These are phyloP conservation scores for Wallemia mellicola DNA, from an alignment of 1,284 basidiomycete species.

Conservation along the genomic window DNA sequence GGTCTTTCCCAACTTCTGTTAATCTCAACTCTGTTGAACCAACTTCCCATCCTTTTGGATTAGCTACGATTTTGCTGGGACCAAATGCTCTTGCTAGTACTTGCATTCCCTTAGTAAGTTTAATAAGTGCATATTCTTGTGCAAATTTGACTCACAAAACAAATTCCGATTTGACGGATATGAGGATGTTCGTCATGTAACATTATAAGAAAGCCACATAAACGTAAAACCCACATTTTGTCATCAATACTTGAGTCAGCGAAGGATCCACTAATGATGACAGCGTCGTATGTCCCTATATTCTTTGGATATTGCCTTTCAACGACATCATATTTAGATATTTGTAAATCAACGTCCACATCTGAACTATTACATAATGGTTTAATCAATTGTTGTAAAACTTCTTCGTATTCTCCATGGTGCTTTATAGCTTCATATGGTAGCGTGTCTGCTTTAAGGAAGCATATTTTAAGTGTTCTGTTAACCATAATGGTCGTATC, in stretches of 20 bases:
- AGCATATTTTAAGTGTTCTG: background rate
- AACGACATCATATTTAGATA: slow-evolving; percentile 6
- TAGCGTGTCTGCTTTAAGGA: slow-evolving; percentile 6
- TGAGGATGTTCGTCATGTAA: slow-evolving; percentile 8
- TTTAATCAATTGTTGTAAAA: slow-evolving; percentile 9
- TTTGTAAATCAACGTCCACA: slow-evolving; percentile 5
- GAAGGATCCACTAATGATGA: slow-evolving; percentile 9
- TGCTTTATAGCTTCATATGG: slow-evolving; percentile 7
- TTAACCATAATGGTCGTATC: too few relatives aligned
- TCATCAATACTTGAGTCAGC: slow-evolving; percentile 7
- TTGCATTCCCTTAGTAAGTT: slow-evolving; percentile 4
- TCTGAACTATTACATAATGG: slow-evolving; percentile 7
- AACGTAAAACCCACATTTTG: slow-evolving; percentile 9
- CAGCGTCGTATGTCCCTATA: slow-evolving; percentile 5
- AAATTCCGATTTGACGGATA: slow-evolving; percentile 9
- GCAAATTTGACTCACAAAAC: slow-evolving; percentile 5
- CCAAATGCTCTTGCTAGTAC: slow-evolving; percentile 10
- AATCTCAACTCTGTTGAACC: slow-evolving; percentile 7
- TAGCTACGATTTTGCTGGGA: slow-evolving; percentile 5
- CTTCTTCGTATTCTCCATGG: slow-evolving; percentile 3
- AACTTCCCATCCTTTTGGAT: slow-evolving; percentile 8
- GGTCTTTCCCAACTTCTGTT: slow-evolving; percentile 7
- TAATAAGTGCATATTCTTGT: background rate
- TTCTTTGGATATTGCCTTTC: slow-evolving; percentile 6
- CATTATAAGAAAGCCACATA: slow-evolving; percentile 9